phyloP scores from a whole-genome alignment of 306 rosid genomes.

The Trifolium repens region DNA sequence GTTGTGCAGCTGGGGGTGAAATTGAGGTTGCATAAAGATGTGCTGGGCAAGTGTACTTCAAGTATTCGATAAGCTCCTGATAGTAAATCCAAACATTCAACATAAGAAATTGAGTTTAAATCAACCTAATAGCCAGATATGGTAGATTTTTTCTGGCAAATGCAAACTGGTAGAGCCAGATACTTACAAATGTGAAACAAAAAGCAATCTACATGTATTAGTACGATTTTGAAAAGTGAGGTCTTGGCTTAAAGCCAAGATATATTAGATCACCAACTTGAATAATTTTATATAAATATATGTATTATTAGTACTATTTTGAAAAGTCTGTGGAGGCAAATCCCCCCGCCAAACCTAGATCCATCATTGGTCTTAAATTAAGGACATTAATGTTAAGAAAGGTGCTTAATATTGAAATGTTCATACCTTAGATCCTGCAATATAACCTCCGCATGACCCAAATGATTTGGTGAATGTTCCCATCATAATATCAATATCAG shows the following conservation, averaged over 20 bases:
- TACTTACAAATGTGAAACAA: conserved; percentile 8
- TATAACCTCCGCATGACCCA: conserved; percentile 95
- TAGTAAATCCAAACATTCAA: conserved; percentile 28
- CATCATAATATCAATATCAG: conserved; percentile 92
- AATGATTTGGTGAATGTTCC: conserved; percentile 96
- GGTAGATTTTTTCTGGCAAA: not conserved
- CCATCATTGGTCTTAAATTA: not conserved
- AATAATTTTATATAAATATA: too few relatives aligned
- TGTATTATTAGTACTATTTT: too few relatives aligned
- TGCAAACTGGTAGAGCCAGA: conserved; percentile 4
- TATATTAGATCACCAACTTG: too few relatives aligned
- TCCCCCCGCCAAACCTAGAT: not conserved
- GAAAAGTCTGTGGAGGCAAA: not conserved
- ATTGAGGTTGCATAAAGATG: conserved; percentile 91
- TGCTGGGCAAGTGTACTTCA: conserved; percentile 87
- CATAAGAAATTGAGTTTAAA: conserved; percentile 26
- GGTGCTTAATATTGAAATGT: conserved; percentile 10
- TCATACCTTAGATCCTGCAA: conserved; percentile 87
- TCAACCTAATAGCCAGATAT: not conserved
- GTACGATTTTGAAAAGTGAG: too few relatives aligned
- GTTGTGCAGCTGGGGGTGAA: conserved; percentile 95
- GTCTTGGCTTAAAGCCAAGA: too few relatives aligned
- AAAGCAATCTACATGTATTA: not conserved
- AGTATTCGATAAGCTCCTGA: conserved; percentile 78
- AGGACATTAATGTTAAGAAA: conserved; percentile 4